Percentiles rank a stretch among this genome's conserved stretches.
These are phyloP conservation scores for Scutellaria minor DNA, from an alignment of 257 asterid species.

Conservation along the genomic window DNA sequence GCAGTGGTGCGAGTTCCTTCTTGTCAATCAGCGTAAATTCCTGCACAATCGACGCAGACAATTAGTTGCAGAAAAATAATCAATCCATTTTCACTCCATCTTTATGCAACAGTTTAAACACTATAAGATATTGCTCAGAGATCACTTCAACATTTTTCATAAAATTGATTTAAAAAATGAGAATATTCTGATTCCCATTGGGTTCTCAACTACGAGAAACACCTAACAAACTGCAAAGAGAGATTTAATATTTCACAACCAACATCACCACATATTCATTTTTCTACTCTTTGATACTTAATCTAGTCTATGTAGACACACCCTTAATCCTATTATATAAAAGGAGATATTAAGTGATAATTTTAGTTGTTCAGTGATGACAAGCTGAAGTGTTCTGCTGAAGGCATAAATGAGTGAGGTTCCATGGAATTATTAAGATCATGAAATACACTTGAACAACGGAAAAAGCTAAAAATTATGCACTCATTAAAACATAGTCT, in stretches of 20 bases:
- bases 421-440: constrained; percentile 3
- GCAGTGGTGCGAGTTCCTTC: constrained; percentile 94
- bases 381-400: not conserved
- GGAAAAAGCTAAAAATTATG: not conserved
- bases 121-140: not conserved
- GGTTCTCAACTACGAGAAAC: not conserved
- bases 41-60: constrained; percentile 47
- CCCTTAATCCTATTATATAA: too few species aligned
- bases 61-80: not conserved
- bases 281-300: not conserved
- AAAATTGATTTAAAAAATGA: not conserved
- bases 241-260: not conserved
- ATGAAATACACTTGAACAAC: not conserved
- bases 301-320: not conserved
- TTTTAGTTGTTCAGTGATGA: not conserved
- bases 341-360: too few species aligned
- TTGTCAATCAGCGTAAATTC: constrained; percentile 88
- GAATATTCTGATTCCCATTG: not conserved
- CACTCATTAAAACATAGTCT: not conserved
- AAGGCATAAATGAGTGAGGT: not conserved
- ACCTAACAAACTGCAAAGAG: not conserved
- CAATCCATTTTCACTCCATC: constrained; percentile 2
- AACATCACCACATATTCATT: too few species aligned
- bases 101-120: not conserved
- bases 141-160: not conserved